Evolutionary conservation across 192 early-diverging fungal genomes (phyloP), one percentile per base, ranked within the genome.

Genomic region (Podila minutissima): DNA sequence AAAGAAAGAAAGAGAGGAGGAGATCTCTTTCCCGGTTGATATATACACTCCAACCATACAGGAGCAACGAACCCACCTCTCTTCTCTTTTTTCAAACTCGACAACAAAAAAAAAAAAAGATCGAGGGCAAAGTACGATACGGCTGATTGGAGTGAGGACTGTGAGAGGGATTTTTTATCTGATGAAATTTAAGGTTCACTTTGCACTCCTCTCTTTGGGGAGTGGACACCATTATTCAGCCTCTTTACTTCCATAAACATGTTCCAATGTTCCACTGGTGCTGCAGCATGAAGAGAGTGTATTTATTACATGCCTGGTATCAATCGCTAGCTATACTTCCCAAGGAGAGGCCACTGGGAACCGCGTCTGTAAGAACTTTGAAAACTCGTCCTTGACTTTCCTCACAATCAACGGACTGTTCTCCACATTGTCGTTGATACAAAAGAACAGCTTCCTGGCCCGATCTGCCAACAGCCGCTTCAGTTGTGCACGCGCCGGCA

Each of bases 391-490:
- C 26, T 32, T 37, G 5, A 76, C 74, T 46, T 64, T 33, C 24
- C 41, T 46, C 2, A 59, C 58, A 20, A 76, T 69, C 59, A 66
- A 29, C 5, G 55, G 63, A 58, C 59, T 69, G 29, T 76, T 62
- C 13, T 59, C 60, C 7, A 79, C 66, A 59, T 79, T 69, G 49
- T 79, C 76, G 37, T 79, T 79, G 61, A 79, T 68, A 31, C 76
- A 79, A 35, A 79, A 79, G 55, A 64, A 79, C 50, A 55, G 3
- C n/a, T 58, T 22, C 2, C 4, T 48, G 31, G 72, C 22, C 41
- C 46, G n/a, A 19, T 24, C 28, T 35, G 9, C 10, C 76, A 72
- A 50, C 37, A 79, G 13, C 29, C 2, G 5, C 3, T 41, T 32
- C 13, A 79, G 50, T 7, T 29, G 48, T 5, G 5, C 12, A 15